phyloP scores from a whole-genome alignment of 176 grass and related monocot genomes.

The Dendrocalamus sinicus region DNA sequence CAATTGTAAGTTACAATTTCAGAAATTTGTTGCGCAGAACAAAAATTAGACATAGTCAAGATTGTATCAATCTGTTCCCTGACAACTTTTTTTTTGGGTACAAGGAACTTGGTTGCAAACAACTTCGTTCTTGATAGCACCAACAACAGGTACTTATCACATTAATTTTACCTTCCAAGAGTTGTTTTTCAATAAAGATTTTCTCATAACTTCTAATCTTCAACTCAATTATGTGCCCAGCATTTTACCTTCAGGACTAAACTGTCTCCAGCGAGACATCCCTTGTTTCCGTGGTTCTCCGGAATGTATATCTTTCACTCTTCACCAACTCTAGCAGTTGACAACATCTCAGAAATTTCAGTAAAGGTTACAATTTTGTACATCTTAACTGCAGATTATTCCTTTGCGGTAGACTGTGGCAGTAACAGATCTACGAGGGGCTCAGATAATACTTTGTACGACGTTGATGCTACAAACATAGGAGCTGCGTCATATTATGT shows the following conservation, averaged over 20 bases:
- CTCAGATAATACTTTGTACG: constrained; percentile 60
- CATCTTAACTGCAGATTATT: constrained; percentile 57
- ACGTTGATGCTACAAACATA: constrained; percentile 53
- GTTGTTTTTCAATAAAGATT: neutral
- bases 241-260: constrained; percentile 52
- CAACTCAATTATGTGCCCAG: constrained; percentile 29
- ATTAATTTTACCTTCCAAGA: neutral
- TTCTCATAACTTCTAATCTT: neutral
- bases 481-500: constrained; percentile 66
- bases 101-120: constrained; percentile 82
- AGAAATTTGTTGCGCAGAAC: neutral
- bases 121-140: constrained; percentile 49
- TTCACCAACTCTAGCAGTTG: neutral
- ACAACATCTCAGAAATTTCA: neutral
- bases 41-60: neutral
- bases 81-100: constrained; percentile 3
- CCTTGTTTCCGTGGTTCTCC: constrained; percentile 74
- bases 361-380: neutral
- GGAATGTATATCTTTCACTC: constrained; percentile 44
- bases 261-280: constrained; percentile 75
- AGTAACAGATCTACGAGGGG: constrained; percentile 46
- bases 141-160: constrained; percentile 52
- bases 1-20: constrained; percentile 65
- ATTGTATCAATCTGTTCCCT: neutral
- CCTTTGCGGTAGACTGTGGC: constrained; percentile 72